Percentiles rank a stretch among this genome's conserved stretches.
phyloP scores from a whole-genome alignment of 306 rosid genomes.

The Trifolium repens region DNA sequence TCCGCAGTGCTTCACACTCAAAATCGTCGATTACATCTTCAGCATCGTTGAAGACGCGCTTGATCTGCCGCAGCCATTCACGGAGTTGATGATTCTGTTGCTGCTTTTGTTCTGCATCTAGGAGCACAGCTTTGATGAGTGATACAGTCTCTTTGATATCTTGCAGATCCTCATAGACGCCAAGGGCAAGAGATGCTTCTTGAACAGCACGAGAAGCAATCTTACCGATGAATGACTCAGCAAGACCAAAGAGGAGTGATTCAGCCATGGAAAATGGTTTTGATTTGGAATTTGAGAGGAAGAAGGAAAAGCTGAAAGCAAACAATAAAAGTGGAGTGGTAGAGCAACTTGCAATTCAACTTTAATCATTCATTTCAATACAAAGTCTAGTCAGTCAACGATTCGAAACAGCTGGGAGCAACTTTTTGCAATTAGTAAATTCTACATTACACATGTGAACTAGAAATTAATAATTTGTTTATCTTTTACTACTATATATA shows the following conservation, averaged over 20 bases:
- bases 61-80: background rate
- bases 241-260: background rate
- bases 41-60: background rate
- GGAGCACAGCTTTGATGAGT: constrained; percentile 1
- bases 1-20: background rate
- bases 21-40: constrained; percentile 9
- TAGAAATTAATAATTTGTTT: too few relatives aligned
- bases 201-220: background rate
- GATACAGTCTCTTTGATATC: background rate
- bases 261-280: background rate
- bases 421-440: too few relatives aligned
- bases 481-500: too few relatives aligned
- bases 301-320: too few relatives aligned
- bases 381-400: too few relatives aligned
- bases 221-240: background rate
- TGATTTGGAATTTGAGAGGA: too few relatives aligned
- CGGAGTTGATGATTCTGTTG: background rate
- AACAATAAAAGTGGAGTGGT: too few relatives aligned
- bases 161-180: background rate
- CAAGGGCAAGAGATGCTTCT: constrained; percentile 10
- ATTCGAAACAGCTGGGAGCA: too few relatives aligned
- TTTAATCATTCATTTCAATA: too few relatives aligned
- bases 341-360: too few relatives aligned
- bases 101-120: background rate
- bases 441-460: too few relatives aligned